These are phyloP conservation scores for Blastobotrys raffinosifermentans DNA, from an alignment of 1,139 yeast genomes.

Conservation along the genomic window DNA sequence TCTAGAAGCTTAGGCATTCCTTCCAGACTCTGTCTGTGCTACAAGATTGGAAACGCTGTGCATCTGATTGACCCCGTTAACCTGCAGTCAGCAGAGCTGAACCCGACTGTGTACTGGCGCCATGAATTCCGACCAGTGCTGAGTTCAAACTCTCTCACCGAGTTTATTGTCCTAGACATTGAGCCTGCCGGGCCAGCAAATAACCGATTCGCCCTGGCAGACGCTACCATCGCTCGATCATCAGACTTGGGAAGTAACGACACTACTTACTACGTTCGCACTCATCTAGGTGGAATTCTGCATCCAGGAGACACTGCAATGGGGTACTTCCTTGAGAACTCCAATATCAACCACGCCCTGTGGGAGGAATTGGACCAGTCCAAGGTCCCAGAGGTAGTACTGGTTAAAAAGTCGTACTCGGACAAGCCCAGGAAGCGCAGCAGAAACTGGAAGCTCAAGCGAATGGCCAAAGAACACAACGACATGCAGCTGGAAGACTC, in stretches of 20 bases:
- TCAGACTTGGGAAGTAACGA: slow-evolving; percentile 83
- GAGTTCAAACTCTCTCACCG: slow-evolving; percentile 69
- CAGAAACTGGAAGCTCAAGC: slow-evolving; percentile 89
- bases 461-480: slow-evolving; percentile 95
- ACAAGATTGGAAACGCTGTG: slow-evolving; percentile 70
- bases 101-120: slow-evolving; percentile 75
- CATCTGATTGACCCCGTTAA: slow-evolving; percentile 82
- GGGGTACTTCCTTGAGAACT: slow-evolving; percentile 79
- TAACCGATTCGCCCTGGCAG: slow-evolving; percentile 82
- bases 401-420: slow-evolving; percentile 87
- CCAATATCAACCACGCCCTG: slow-evolving; percentile 82
- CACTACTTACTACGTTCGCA: slow-evolving; percentile 70
- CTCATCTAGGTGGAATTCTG: slow-evolving; percentile 88
- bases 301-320: slow-evolving; percentile 95
- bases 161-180: slow-evolving; percentile 86
- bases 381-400: slow-evolving; percentile 69
- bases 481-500: slow-evolving; percentile 43
- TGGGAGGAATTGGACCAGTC: slow-evolving; percentile 69
- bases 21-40: slow-evolving; percentile 52
- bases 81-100: slow-evolving; percentile 69
- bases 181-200: slow-evolving; percentile 81
- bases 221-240: slow-evolving; percentile 85
- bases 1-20: slow-evolving; percentile 82
- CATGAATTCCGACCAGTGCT: slow-evolving; percentile 70
- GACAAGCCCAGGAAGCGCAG: slow-evolving; percentile 66